Conservation (phyloP, 2,329 filamentous ascomycete genomes). For the Emmonsiellopsis sp. region DNA sequence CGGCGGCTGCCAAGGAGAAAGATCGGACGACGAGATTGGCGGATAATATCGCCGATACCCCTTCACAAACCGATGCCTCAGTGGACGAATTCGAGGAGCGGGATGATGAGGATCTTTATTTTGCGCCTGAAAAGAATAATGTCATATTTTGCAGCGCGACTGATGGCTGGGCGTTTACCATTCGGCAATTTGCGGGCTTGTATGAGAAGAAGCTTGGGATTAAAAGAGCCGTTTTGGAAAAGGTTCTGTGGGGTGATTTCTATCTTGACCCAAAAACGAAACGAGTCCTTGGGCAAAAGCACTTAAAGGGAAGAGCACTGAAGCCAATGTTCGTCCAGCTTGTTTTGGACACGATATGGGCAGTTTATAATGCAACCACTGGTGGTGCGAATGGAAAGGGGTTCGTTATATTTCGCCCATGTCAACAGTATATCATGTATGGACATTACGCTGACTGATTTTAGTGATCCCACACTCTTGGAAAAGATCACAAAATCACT, state of each 20-base stretch:
- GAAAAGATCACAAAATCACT: conserved; percentile 95
- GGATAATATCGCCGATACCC: conserved; percentile 40
- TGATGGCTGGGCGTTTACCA: conserved; percentile 98
- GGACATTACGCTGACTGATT: conserved; percentile 1
- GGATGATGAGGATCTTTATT: conserved; percentile 95
- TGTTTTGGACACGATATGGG: conserved; percentile 93
- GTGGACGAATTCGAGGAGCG: conserved; percentile 68
- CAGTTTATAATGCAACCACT: conserved; percentile 82
- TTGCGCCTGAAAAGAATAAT: conserved; percentile 96
- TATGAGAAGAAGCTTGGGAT: conserved; percentile 98
- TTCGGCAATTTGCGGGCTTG: conserved; percentile 82
- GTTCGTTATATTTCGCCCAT: conserved; percentile 37
- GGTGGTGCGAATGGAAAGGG: conserved; percentile 75
- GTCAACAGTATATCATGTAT: conserved; percentile 18
- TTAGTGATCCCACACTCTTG: conserved; percentile 62
- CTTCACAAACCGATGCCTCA: conserved; percentile 41
- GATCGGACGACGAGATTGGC: conserved; percentile 30
- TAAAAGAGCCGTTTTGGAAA: conserved; percentile 78
- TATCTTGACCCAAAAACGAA: conserved; percentile 97
- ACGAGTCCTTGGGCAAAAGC: conserved; percentile 79
- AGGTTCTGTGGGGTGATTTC: conserved; percentile 92
- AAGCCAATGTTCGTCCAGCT: conserved; percentile 98
- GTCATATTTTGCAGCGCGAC: conserved; percentile 97
- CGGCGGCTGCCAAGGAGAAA: conserved; percentile 56
- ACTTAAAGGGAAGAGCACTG: conserved; percentile 80